Evolutionary conservation across 768 basidiomycete species (phyloP).

Genomic region (Boletellus ananas): DNA sequence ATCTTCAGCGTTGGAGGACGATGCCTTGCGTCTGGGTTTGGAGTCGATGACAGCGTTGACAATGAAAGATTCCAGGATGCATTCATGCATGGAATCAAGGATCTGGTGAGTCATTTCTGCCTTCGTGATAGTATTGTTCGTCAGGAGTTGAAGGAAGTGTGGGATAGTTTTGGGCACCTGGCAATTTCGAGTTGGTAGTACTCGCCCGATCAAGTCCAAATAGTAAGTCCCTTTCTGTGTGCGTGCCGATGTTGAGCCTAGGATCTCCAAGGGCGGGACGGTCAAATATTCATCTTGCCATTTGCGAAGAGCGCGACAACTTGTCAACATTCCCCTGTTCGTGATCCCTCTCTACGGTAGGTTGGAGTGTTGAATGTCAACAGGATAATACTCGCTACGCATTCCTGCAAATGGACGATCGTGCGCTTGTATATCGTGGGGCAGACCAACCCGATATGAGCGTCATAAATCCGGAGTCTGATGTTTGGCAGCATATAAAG

Average conservation of each 20-base stretch:
- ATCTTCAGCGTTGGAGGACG: constrained; percentile 87
- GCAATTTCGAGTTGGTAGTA: constrained; percentile 84
- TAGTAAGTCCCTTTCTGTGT: constrained; percentile 36
- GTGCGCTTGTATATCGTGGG: constrained; percentile 88
- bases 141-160: constrained; percentile 2
- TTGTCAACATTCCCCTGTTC: constrained; percentile 84
- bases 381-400: constrained; percentile 96
- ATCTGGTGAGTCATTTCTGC: constrained; percentile 50
- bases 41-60: constrained; percentile 59
- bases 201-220: constrained; percentile 54
- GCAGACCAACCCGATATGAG: constrained; percentile 98
- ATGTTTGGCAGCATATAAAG: constrained; percentile 98
- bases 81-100: constrained; percentile 78
- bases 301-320: constrained; percentile 95
- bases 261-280: constrained; percentile 45
- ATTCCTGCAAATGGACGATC: constrained; percentile 93
- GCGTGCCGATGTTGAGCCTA: background rate
- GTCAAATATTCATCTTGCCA: constrained; percentile 79
- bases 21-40: constrained; percentile 76
- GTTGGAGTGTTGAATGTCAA: constrained; percentile 3
- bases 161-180: constrained; percentile 85
- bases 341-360: constrained; percentile 23
- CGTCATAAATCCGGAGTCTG: constrained; percentile 95
- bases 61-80: constrained; percentile 65
- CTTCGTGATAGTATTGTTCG: background rate